Evolutionary conservation across 805 yeast species (phyloP), one percentile per base, ranked within the genome.

Genomic region (Wilhelminamyces savonicus): DNA sequence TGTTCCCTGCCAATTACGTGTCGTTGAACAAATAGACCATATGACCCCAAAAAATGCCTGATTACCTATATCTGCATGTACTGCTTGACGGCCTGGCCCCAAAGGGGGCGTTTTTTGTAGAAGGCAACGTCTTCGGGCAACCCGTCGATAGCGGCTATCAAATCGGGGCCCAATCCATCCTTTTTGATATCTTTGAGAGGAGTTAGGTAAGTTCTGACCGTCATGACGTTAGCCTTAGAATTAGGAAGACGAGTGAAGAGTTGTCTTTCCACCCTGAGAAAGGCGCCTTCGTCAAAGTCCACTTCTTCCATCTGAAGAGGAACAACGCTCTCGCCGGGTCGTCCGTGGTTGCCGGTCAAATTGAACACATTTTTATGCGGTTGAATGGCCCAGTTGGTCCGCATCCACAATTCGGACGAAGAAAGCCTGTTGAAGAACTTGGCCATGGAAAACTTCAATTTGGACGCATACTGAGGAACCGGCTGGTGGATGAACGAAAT

Each of bases 1-100:
- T 90, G 32, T 88, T 90, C 77, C 98, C 98, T 30, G 77, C 95
- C 24, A 87, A 85, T 59, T 86, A 83, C 52, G 97, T 92, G 28
- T 48, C 37, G 15, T 48, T 51, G 35, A 33, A 35, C 29, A 37
- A 39, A 29, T 41, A 28, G 8, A 17, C 6, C 8, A 8, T 17
- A 17, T 17, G 19, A 17, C 6, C 8, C 8, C 19, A 17, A 17
- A 17, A 17, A 17, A 17, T 17, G 8, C 8, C 8, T 7, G 8
- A 17, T 8, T 6, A 7, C 19, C 8, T 17, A 6, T 6, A 6
- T 17, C 19, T 6, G 8, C 34, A 59, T 43, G 35, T 39, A 59
- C 30, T 52, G 40, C 29, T 56, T 56, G 2, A 61, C 58, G 1
- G 66, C 64, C 10, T 48, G 52, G 4, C 68, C 67, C 67, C 69